Evolutionary conservation across 345 rosid genomes (phyloP).

Genomic region (Arabidopsis arenosa): DNA sequence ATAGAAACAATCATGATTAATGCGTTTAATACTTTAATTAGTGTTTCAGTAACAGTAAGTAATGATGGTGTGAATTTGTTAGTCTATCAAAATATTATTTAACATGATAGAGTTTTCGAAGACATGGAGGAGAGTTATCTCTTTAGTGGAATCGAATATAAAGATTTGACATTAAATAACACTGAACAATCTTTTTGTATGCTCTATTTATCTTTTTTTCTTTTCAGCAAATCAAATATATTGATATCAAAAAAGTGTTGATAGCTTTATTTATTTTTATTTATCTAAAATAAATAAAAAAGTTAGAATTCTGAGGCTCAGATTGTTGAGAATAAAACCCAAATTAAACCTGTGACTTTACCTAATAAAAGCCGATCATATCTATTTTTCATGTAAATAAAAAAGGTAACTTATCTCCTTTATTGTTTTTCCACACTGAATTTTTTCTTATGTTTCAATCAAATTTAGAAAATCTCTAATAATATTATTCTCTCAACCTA

Average conservation of each 20-base stretch:
- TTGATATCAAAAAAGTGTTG: too few species aligned
- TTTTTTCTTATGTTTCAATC: not conserved
- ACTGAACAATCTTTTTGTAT: not conserved
- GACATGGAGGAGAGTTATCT: conserved; percentile 14
- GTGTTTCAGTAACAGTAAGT: conserved; percentile 28
- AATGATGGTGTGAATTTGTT: not conserved
- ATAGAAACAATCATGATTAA: conserved; percentile 1
- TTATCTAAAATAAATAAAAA: not conserved
- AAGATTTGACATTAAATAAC: conserved; percentile 31
- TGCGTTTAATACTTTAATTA: not conserved
- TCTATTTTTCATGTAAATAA: conserved; percentile 12
- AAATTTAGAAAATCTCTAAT: conserved; percentile 1
- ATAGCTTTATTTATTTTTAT: too few species aligned
- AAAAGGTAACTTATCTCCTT: not conserved
- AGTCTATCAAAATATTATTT: not conserved
- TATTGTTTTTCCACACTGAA: conserved; percentile 16
- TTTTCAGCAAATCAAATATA: too few species aligned
- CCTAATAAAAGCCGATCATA: conserved; percentile 16
- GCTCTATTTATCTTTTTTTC: not conserved
- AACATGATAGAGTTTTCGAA: conserved; percentile 22
- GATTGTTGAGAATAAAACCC: conserved; percentile 28
- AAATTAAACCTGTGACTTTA: conserved; percentile 32
- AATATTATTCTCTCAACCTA: conserved; percentile 1
- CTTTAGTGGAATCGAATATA: conserved; percentile 32
- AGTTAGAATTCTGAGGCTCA: conserved; percentile 31